Evolutionary conservation across 305 asterid species (phyloP).

Genomic region (Fraxinus greggii): DNA sequence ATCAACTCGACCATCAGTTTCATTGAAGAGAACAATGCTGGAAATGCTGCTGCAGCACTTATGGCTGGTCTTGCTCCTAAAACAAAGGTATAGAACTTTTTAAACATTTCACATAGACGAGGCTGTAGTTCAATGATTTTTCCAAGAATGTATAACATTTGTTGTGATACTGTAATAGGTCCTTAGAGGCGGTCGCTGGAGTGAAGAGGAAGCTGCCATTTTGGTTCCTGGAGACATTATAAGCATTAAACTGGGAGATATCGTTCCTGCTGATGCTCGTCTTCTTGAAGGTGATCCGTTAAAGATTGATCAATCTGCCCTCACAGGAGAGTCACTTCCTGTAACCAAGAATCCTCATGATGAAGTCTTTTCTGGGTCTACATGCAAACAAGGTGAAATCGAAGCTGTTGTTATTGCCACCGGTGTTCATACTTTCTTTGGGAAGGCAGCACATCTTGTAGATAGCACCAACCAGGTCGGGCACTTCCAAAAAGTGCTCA

Average conservation of each 20-base stretch:
- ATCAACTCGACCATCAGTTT: constrained; percentile 58
- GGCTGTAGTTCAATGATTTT: not conserved
- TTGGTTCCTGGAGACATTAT: constrained; percentile 58
- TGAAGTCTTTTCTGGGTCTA: constrained; percentile 55
- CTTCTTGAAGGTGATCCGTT: constrained; percentile 57
- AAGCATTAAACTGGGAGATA: constrained; percentile 55
- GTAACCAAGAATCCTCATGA: constrained; percentile 52
- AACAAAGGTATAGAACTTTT: constrained; percentile 40
- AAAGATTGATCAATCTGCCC: constrained; percentile 51
- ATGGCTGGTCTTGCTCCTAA: constrained; percentile 69
- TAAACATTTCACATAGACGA: not conserved
- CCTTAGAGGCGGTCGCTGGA: constrained; percentile 52
- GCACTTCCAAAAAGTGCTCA: constrained; percentile 62
- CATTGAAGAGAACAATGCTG: constrained; percentile 57
- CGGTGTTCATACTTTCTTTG: constrained; percentile 62
- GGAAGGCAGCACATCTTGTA: constrained; percentile 62
- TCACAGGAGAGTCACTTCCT: constrained; percentile 55
- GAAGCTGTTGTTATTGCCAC: constrained; percentile 61
- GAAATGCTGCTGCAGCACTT: constrained; percentile 61
- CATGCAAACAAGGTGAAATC: constrained; percentile 63
- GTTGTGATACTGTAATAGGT: constrained; percentile 29
- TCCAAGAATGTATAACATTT: not conserved
- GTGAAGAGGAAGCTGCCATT: constrained; percentile 58
- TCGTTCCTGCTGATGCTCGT: constrained; percentile 58
- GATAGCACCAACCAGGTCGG: constrained; percentile 62